Evolutionary conservation across 768 basidiomycete species (phyloP).

Genomic region (Rhizopogon rudus): DNA sequence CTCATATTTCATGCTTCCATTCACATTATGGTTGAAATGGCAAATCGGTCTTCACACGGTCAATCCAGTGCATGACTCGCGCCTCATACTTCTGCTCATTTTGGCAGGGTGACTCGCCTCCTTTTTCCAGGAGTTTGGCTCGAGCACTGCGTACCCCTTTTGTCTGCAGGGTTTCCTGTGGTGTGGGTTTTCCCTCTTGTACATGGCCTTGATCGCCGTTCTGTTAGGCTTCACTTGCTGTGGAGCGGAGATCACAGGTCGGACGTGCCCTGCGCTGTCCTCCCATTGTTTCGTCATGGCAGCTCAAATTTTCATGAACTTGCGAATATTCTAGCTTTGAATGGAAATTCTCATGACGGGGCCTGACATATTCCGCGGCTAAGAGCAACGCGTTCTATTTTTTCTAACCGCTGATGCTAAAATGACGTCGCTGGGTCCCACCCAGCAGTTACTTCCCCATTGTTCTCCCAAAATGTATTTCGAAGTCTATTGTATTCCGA

Average conservation of each 20-base stretch:
- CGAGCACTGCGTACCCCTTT: background rate
- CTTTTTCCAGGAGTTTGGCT: background rate
- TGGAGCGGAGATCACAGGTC: background rate
- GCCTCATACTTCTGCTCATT: background rate
- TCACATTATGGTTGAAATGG: background rate
- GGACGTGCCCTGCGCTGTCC: too few relatives aligned
- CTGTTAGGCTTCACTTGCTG: background rate
- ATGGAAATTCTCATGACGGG: background rate
- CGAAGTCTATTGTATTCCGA: background rate
- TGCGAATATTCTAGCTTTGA: background rate
- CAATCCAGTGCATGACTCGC: background rate
- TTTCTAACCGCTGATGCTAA: background rate
- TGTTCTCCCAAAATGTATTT: background rate
- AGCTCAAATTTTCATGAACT: conserved; percentile 1
- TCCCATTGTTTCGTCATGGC: background rate
- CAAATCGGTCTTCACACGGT: background rate
- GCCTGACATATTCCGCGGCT: background rate
- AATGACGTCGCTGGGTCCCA: background rate
- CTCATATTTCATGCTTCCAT: background rate
- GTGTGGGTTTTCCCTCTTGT: conserved; percentile 1
- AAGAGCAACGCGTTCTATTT: background rate
- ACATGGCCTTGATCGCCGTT: conserved; percentile 1
- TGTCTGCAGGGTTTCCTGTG: conserved; percentile 2
- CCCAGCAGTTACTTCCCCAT: background rate
- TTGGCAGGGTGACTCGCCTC: background rate